Evolutionary conservation across 2,329 filamentous ascomycete genomes (phyloP).

Genomic region (Talaromyces sp.): DNA sequence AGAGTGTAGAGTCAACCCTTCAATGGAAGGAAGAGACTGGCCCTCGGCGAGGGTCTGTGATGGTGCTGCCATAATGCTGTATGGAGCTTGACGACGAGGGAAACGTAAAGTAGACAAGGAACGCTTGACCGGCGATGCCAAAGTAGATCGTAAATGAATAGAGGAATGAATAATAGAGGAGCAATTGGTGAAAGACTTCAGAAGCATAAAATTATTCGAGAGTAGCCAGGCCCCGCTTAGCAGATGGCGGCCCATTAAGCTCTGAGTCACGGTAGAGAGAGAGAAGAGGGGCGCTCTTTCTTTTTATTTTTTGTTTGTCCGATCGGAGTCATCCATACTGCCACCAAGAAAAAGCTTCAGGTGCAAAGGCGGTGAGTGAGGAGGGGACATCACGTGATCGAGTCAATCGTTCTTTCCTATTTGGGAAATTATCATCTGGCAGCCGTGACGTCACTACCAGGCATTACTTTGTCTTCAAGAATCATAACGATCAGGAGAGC

Average conservation of each 20-base stretch:
- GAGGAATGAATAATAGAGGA: conserved; percentile 15
- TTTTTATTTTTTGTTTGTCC: conserved; percentile 10
- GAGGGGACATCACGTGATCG: conserved; percentile 9
- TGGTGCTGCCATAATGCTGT: conserved; percentile 18
- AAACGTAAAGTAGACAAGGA: conserved; percentile 16
- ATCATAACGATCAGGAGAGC: too few relatives aligned
- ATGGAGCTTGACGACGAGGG: conserved; percentile 8
- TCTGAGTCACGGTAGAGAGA: conserved; percentile 14
- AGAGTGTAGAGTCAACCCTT: conserved; percentile 40
- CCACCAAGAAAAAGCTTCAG: conserved; percentile 6
- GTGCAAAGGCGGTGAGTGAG: neutral
- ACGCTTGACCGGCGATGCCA: neutral
- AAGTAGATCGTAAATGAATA: neutral
- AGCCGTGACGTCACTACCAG: conserved; percentile 19
- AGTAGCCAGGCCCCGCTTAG: conserved; percentile 40
- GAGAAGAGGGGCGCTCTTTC: conserved; percentile 1
- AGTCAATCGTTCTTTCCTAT: neutral
- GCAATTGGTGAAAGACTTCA: conserved; percentile 18
- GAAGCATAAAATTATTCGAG: conserved; percentile 29
- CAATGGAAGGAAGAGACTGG: conserved; percentile 32
- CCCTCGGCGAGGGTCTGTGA: conserved; percentile 18
- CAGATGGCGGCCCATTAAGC: conserved; percentile 38
- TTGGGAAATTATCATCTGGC: conserved; percentile 11
- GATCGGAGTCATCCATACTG: conserved; percentile 3
- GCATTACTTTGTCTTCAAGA: neutral